A percentile compares a stretch with the other conserved stretches of the same genome.
Conservation (phyloP, 2,329 filamentous ascomycete species). For the Microsporum canis region DNA sequence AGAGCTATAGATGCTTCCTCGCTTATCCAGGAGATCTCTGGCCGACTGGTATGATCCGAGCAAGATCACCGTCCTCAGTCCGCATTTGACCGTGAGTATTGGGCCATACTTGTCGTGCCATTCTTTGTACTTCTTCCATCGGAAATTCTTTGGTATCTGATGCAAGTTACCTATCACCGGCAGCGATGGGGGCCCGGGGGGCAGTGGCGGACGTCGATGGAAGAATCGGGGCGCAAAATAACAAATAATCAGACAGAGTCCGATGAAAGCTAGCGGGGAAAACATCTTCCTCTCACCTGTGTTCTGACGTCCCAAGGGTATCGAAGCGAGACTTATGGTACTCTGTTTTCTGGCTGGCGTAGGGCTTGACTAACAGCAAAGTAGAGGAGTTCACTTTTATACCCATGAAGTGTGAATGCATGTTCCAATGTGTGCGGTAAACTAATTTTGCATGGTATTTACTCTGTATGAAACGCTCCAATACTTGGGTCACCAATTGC, state of each 20-base stretch:
- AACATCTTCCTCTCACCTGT: not conserved
- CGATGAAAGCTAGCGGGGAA: not conserved
- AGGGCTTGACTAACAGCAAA: no score
- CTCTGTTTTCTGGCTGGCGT: no score
- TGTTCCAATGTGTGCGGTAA: no score
- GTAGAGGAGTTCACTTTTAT: no score
- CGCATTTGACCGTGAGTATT: slow-evolving; percentile 25
- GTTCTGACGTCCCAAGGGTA: not conserved
- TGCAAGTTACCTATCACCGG: slow-evolving; percentile 27
- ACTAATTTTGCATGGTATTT: no score
- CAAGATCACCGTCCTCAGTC: slow-evolving; percentile 25
- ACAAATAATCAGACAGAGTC: not conserved
- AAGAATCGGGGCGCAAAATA: not conserved
- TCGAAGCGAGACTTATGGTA: not conserved
- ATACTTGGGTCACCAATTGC: no score
- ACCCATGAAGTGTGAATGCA: no score
- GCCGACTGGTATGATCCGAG: slow-evolving; percentile 25
- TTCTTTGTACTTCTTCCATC: slow-evolving; percentile 21
- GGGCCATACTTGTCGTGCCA: slow-evolving; percentile 29
- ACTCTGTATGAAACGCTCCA: no score
- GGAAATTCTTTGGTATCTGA: slow-evolving; percentile 18
- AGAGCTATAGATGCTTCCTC: slow-evolving; percentile 31
- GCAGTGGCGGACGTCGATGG: not conserved
- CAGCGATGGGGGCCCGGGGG: slow-evolving; percentile 21
- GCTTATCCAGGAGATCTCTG: slow-evolving; percentile 30